Evolutionary conservation across 306 rosid genomes (phyloP), one percentile per base, ranked within the genome.

Genomic region (Sechiopsis laciniata): DNA sequence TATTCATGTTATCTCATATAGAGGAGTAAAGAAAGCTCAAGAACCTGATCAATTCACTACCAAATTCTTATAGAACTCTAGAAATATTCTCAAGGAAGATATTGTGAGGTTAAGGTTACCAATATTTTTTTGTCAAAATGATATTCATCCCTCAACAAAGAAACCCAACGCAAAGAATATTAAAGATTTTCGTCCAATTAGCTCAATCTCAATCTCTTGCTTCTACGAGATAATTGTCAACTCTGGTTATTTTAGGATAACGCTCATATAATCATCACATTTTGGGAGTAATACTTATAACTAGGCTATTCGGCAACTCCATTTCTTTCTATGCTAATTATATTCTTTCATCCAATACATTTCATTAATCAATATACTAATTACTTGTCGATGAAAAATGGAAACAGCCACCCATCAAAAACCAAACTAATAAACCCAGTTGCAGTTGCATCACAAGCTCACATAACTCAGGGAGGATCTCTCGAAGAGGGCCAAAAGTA

Each of bases 111-210:
- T 20, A 37, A 40, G 52, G 45, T n/a, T 20, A 37, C 29, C 53
- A 40, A 64, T 1, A 40, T 64, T 24, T 64, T 37, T 64, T 20
- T 64, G 32, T 32, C 37, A 32, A 32, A 65, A 42, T 19, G 10
- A 65, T 19, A 65, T 42, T 42, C n/a, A 42, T 63, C 72, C 72
- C 72, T 19, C 72, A 45, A 42, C 52, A 37, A 40, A 17, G 16
- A 65, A 65, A 19, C 48, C 53, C 17, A 65, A 5, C 40, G 10
- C 54, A 65, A 64, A 35, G 9, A 17, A 3, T 6, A 17, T 2
- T 4, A 65, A 6, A 17, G 1, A 11, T 19, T 42, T 42, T 10
- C 54, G 13, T 19, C 32, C 72, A n/a, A 42, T 17, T 40, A 17
- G 17, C 26, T 65, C 15, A 40, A 40, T 65, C 72, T 17, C 53